Percentiles rank a stretch among this genome's conserved stretches.
phyloP scores from a whole-genome alignment of 768 basidiomycete species.

The Serendipita indica region DNA sequence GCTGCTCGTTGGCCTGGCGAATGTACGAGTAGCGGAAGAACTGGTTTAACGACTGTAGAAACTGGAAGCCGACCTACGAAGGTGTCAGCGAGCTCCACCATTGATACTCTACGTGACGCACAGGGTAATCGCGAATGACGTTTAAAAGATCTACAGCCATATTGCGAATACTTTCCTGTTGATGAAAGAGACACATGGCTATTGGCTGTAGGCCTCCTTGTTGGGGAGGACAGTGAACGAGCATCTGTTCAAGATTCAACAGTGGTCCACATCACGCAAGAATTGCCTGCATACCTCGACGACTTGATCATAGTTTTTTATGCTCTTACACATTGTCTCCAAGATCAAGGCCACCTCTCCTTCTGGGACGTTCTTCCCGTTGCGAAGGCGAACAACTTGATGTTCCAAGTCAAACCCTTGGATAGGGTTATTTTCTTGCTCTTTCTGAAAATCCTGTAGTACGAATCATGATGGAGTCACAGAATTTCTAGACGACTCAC shows the following conservation, averaged over 20 bases:
- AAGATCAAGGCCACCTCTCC: slow-evolving; percentile 63
- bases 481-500: slow-evolving; percentile 30
- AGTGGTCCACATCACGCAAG: background rate
- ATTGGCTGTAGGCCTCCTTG: slow-evolving; percentile 72
- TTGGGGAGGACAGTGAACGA: slow-evolving; percentile 60
- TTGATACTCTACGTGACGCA: slow-evolving; percentile 25
- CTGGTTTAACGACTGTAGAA: slow-evolving; percentile 65
- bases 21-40: slow-evolving; percentile 84
- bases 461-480: slow-evolving; percentile 14
- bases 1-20: slow-evolving; percentile 59
- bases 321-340: slow-evolving; percentile 29
- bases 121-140: slow-evolving; percentile 59
- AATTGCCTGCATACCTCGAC: slow-evolving; percentile 45
- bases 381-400: slow-evolving; percentile 69
- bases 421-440: slow-evolving; percentile 41
- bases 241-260: slow-evolving; percentile 38
- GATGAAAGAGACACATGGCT: slow-evolving; percentile 85
- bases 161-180: slow-evolving; percentile 57
- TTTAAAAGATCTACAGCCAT: slow-evolving; percentile 74
- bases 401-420: slow-evolving; percentile 73
- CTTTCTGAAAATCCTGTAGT: slow-evolving; percentile 51
- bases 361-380: slow-evolving; percentile 55
- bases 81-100: slow-evolving; percentile 9
- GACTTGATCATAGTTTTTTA: slow-evolving; percentile 75
- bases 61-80: slow-evolving; percentile 58